phyloP scores from a whole-genome alignment of 805 yeast genomes.

The Candida boleticola region DNA sequence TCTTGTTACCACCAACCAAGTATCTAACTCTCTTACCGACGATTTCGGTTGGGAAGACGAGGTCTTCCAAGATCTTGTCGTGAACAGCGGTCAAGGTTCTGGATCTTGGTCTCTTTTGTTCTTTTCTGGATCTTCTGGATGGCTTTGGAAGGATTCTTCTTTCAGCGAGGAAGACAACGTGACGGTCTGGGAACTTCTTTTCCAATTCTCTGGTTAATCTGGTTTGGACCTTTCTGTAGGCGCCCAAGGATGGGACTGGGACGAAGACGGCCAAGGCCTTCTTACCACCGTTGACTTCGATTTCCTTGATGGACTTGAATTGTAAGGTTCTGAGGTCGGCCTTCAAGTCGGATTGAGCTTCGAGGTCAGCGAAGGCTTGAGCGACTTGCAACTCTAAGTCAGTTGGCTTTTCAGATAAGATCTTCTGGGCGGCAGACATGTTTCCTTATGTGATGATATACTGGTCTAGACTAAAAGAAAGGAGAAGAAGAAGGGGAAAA shows the following conservation, averaged over 20 bases:
- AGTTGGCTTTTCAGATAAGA: constrained; percentile 91
- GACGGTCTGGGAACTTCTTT: constrained; percentile 99
- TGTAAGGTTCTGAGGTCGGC: constrained; percentile 98
- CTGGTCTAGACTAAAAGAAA: constrained; percentile 7
- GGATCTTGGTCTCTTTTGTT: constrained; percentile 99
- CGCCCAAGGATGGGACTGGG: constrained; percentile 90
- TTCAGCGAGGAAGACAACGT: constrained; percentile 98
- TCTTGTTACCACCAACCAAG: constrained; percentile 98
- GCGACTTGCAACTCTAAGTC: constrained; percentile 99
- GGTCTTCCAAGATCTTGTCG: constrained; percentile 97
- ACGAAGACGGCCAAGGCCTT: constrained; percentile 97
- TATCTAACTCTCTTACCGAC: constrained; percentile 99
- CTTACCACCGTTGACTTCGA: constrained; percentile 97
- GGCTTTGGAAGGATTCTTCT: constrained; percentile 99
- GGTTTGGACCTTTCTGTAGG: constrained; percentile 96
- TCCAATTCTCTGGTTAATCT: constrained; percentile 99
- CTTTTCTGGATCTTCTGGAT: constrained; percentile 89
- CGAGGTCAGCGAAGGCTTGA: constrained; percentile 96
- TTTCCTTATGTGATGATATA: constrained; percentile 20
- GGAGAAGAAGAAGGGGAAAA: constrained; percentile 1
- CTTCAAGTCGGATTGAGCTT: constrained; percentile 94
- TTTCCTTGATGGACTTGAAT: constrained; percentile 97
- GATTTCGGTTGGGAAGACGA: constrained; percentile 99
- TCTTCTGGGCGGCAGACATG: constrained; percentile 97
- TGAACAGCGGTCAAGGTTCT: constrained; percentile 99